Evolutionary conservation across 352 stramenopile genomes (phyloP).

Genomic region (Aphanomyces euteiches): DNA sequence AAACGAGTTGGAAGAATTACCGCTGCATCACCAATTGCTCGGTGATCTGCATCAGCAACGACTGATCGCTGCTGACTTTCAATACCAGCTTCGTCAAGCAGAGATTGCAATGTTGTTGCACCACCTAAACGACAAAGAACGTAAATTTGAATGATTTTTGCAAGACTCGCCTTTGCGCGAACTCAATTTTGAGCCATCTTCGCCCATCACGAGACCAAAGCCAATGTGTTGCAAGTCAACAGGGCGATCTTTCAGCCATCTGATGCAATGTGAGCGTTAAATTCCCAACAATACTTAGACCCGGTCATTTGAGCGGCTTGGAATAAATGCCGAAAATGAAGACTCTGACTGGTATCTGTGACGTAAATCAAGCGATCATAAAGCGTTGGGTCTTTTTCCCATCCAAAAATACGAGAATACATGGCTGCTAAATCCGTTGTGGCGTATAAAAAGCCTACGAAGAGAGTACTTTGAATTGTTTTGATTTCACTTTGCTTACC

Average conservation of each 20-base stretch:
- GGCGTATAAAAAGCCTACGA: constrained; percentile 32
- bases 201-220: constrained; percentile 76
- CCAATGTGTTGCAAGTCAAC: constrained; percentile 63
- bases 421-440: constrained; percentile 71
- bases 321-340: constrained; percentile 81
- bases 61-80: constrained; percentile 66
- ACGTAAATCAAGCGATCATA: constrained; percentile 83
- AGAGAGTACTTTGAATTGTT: not conserved
- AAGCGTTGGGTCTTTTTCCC: constrained; percentile 50
- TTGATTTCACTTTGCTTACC: constrained; percentile 24
- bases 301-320: constrained; percentile 49
- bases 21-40: constrained; percentile 62
- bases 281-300: constrained; percentile 34
- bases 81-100: constrained; percentile 57
- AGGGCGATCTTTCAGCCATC: constrained; percentile 34
- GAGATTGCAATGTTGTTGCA: constrained; percentile 71
- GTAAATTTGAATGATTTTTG: not conserved
- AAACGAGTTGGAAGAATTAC: constrained; percentile 31
- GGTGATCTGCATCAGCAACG: constrained; percentile 40
- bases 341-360: constrained; percentile 72
- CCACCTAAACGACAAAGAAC: not conserved
- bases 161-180: constrained; percentile 59
- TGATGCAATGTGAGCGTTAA: not conserved
- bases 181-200: constrained; percentile 74
- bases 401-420: constrained; percentile 67